A percentile compares a stretch with the other conserved stretches of the same genome.
Evolutionary conservation across 495 filamentous ascomycete species (phyloP).

Genomic region (Aspergillus leporis): DNA sequence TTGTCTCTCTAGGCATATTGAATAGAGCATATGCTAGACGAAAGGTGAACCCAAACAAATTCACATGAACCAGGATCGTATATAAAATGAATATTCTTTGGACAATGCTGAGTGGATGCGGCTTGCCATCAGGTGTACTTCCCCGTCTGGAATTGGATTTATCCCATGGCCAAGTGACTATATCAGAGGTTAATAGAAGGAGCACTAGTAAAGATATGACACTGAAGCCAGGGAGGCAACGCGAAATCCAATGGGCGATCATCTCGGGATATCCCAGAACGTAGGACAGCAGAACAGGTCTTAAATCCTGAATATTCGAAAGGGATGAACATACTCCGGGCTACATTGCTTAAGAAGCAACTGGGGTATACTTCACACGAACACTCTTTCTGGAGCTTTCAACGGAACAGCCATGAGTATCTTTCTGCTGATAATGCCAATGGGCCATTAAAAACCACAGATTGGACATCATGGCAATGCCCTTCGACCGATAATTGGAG

Average conservation of each 20-base stretch:
- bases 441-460: neutral
- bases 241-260: constrained; percentile 27
- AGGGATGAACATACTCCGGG: neutral
- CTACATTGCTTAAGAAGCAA: neutral
- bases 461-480: neutral
- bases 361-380: no score
- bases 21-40: constrained; percentile 34
- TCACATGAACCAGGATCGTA: constrained; percentile 29
- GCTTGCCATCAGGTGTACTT: constrained; percentile 10
- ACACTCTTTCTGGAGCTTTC: neutral
- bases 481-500: neutral
- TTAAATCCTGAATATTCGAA: neutral
- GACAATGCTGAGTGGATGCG: constrained; percentile 24
- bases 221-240: constrained; percentile 41
- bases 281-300: neutral
- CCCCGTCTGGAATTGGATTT: constrained; percentile 12
- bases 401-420: neutral
- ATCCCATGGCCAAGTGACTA: constrained; percentile 23
- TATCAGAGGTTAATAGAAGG: constrained; percentile 28
- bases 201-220: constrained; percentile 31
- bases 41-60: constrained; percentile 31
- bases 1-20: constrained; percentile 24
- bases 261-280: neutral
- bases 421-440: neutral
- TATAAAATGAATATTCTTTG: constrained; percentile 37